Evolutionary conservation across 345 rosid species (phyloP).

Genomic region (Eucalyptus regnans): DNA sequence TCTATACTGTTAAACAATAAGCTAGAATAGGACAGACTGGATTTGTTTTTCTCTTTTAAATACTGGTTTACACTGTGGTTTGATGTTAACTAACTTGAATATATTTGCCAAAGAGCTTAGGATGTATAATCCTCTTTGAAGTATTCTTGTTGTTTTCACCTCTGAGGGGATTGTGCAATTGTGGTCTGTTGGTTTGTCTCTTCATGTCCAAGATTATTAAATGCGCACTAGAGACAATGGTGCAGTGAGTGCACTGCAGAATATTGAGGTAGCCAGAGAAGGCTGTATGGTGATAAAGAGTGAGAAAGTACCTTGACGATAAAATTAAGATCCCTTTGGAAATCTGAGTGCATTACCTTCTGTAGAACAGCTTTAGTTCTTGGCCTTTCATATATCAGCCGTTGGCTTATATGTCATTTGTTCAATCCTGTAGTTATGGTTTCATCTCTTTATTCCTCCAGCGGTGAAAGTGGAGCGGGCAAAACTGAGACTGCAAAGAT

Average conservation of each 20-base stretch:
- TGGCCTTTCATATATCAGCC: neutral
- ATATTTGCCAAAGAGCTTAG: neutral
- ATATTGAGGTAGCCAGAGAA: neutral
- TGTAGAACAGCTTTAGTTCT: neutral
- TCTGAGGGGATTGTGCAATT: neutral
- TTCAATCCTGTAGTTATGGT: neutral
- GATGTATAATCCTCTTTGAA: neutral
- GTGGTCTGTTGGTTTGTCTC: neutral
- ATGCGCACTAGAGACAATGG: neutral
- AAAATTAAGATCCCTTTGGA: neutral
- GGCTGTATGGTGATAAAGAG: neutral
- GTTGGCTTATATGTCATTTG: neutral
- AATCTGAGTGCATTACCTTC: neutral
- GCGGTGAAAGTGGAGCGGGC: conserved; percentile 99
- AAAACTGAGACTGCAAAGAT: conserved; percentile 99
- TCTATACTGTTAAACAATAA: neutral
- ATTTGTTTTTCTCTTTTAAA: neutral
- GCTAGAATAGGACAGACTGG: neutral
- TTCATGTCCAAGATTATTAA: neutral
- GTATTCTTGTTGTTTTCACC: neutral
- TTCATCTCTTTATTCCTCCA: conserved; percentile 20
- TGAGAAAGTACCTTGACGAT: neutral
- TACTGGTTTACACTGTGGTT: neutral
- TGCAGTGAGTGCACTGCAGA: neutral
- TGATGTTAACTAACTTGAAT: neutral